Base-by-base conservation (phyloP, 2,329 filamentous ascomycete genomes). In the Arthrinium phaeospermum region DNA sequence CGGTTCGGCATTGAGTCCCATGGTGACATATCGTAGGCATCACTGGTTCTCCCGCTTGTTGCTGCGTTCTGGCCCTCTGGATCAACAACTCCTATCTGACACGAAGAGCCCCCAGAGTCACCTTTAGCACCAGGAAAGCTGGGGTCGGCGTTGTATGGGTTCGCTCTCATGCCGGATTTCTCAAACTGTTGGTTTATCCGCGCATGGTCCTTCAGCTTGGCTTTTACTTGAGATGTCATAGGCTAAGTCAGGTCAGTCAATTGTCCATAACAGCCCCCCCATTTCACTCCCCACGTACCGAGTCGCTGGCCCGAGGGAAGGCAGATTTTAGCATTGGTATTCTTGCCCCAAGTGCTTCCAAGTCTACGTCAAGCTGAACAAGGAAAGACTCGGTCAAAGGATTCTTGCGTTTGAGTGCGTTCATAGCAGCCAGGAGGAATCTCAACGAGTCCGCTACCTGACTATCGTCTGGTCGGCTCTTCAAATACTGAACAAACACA, bases 401-500 rank as follows among this genome's bases (percentile, higher is more conserved):
- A 76, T 97, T 98, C 77, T 93, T 93, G 73, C 90, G 90, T 82
- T 97, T 97, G 75, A 98, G 83, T 4, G 94, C 94, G 75, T 95
- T 93, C 91, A 99, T 97, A 6, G 96, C 95, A 27, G 92, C 91
- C 2, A 98, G 88, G 22, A 98, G 87, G 80, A 99, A 98, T 71
- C 95, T 92, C n/a, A 98, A 85, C 0, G 95, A 95, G 71, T 96
- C 92, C 24, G 87, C 90, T 75, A 90, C 93, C 81, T 91, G 93
- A 79, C 87, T 90, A 81, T 98, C 96, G 44, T 96, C 92, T 0
- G 95, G 94, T n/a, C 93, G 89, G 72, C 93, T 96, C 82, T 97
- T 98, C n/a, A 98, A 87, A 78, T 97, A 98, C 80, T 98, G 96
- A 10, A 98, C 92, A 79, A 98, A 98, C 0, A 98, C 96, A 70